phyloP scores from a whole-genome alignment of 2,329 filamentous ascomycete species.

The Penicillium occitanis region DNA sequence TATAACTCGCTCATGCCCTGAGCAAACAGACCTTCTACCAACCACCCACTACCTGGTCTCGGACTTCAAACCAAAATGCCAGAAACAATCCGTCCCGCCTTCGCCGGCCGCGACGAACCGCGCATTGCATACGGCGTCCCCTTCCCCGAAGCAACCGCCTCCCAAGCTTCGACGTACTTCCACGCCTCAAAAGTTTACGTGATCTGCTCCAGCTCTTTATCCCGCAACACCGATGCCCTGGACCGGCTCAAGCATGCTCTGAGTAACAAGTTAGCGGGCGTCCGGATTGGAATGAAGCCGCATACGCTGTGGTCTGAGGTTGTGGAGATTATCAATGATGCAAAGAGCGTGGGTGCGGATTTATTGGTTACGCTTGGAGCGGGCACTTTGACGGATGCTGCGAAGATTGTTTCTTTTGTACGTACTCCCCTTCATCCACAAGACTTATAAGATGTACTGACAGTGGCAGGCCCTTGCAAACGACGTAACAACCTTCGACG shows the following conservation, averaged over 20 bases:
- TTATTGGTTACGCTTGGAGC: slow-evolving; percentile 56
- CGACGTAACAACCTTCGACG: slow-evolving; percentile 38
- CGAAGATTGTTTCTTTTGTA: slow-evolving; percentile 54
- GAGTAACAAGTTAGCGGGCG: slow-evolving; percentile 46
- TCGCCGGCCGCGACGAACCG: slow-evolving; percentile 38
- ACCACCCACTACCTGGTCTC: background rate
- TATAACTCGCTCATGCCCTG: background rate
- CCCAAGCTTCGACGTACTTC: slow-evolving; percentile 49
- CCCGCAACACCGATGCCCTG: slow-evolving; percentile 49
- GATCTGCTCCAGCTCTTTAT: slow-evolving; percentile 52
- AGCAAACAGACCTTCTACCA: background rate
- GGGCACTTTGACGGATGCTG: slow-evolving; percentile 57
- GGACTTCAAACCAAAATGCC: background rate
- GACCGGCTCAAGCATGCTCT: slow-evolving; percentile 44
- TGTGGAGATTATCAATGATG: slow-evolving; percentile 49
- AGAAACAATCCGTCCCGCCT: slow-evolving; percentile 41
- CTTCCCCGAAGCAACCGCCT: slow-evolving; percentile 47
- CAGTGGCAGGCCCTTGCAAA: slow-evolving; percentile 51
- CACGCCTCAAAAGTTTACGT: slow-evolving; percentile 51
- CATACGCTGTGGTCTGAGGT: slow-evolving; percentile 58
- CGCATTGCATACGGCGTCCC: slow-evolving; percentile 50
- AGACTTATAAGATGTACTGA: background rate
- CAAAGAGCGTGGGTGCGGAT: slow-evolving; percentile 43
- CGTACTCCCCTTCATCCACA: background rate
- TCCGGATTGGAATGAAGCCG: slow-evolving; percentile 53